Base-by-base conservation (phyloP, 805 yeast genomes). In the Starmerella bombi region DNA sequence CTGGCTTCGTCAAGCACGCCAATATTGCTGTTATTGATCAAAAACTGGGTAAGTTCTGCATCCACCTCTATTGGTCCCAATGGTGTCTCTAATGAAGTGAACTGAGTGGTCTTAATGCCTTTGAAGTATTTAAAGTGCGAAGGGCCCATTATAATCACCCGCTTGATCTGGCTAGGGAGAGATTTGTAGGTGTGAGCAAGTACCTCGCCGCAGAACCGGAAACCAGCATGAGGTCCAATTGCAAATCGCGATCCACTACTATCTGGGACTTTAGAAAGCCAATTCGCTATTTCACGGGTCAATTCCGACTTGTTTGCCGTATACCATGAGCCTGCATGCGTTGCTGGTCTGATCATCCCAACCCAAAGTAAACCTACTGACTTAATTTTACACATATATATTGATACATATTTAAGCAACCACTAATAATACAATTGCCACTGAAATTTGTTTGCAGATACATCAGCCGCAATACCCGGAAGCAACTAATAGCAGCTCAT, bases 321-420 rank as follows among this genome's bases (percentile, higher is more conserved):
- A 58, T 91, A 88, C 98, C 98, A 88, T 2, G 85, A 59, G 2
- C 97, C 97, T 3, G 95, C 78, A 58, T 88, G 96, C 2, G 93
- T 70, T 1, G 94, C 93, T 3, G 76, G 71, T 39, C 85, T 38
- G 16, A 23, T 25, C 16, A 23, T 25, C 4, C 7, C n/a, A n/a
- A n/a, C n/a, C n/a, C n/a, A n/a, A n/a, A n/a, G n/a, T n/a, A n/a
- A n/a, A n/a, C n/a, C n/a, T n/a, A n/a, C n/a, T n/a, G n/a, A n/a
- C n/a, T n/a, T n/a, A n/a, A n/a, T n/a, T n/a, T n/a, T n/a, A n/a
- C n/a, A n/a, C n/a, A n/a, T n/a, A n/a, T n/a, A n/a, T n/a, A n/a
- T n/a, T n/a, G n/a, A n/a, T n/a, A n/a, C n/a, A n/a, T n/a, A n/a
- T n/a, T n/a, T n/a, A n/a, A n/a, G n/a, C n/a, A n/a, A n/a, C n/a